phyloP scores from a whole-genome alignment of 1,284 basidiomycete species.

The Neotropicomus parvogracilis region DNA sequence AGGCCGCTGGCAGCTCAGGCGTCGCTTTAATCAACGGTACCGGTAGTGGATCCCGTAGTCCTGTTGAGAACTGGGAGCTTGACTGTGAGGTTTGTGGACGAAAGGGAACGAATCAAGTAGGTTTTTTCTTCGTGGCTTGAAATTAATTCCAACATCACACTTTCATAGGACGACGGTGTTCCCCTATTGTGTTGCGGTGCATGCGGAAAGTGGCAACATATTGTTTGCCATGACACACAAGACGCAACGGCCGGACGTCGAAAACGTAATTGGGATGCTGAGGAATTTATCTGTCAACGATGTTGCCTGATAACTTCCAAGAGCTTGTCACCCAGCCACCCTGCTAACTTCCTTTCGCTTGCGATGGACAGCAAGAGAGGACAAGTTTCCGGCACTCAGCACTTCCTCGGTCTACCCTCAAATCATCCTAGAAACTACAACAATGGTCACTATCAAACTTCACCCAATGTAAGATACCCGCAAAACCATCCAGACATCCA shows the following conservation, averaged over 20 bases:
- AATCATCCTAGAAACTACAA: conserved; percentile 20
- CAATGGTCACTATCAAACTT: conserved; percentile 17
- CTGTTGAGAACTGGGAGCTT: conserved; percentile 72
- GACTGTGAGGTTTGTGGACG: conserved; percentile 80
- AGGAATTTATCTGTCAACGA: conserved; percentile 59
- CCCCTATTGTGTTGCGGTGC: conserved; percentile 76
- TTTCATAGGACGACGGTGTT: conserved; percentile 63
- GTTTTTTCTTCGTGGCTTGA: conserved; percentile 20
- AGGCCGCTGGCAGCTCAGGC: background rate
- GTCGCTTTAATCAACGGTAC: conserved; percentile 26
- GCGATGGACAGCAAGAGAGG: conserved; percentile 9
- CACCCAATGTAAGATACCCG: conserved; percentile 21
- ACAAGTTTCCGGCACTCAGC: conserved; percentile 14
- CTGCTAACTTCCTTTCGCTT: conserved; percentile 11
- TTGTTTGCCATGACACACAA: conserved; percentile 66
- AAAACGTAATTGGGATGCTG: conserved; percentile 66
- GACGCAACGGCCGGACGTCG: conserved; percentile 56
- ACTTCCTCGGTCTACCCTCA: conserved; percentile 12
- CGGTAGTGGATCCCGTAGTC: conserved; percentile 45
- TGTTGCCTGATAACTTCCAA: conserved; percentile 36
- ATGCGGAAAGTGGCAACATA: conserved; percentile 83
- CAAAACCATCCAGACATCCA: conserved; percentile 23
- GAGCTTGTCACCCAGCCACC: conserved; percentile 8
- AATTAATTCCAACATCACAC: conserved; percentile 6
- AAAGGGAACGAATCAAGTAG: conserved; percentile 65